These are phyloP conservation scores for Rhodotorula sp. DNA, from an alignment of 1,284 basidiomycete genomes.

Conservation along the genomic window DNA sequence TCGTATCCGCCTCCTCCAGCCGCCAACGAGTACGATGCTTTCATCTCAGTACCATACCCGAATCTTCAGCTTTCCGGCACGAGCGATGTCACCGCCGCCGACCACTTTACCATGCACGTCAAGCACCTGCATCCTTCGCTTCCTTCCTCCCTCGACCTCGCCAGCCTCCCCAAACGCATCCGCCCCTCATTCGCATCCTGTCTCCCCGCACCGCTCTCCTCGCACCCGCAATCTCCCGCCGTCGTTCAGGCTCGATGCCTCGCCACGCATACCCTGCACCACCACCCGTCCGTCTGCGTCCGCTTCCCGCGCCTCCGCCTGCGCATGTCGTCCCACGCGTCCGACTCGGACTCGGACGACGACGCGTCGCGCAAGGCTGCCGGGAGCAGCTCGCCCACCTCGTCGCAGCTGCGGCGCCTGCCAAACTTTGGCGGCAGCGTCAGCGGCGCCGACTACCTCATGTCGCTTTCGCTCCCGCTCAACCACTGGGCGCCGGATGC, in stretches of 20 bases:
- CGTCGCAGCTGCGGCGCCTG: slow-evolving; percentile 13
- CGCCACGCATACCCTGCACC: slow-evolving; percentile 16
- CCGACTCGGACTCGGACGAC: slow-evolving; percentile 15
- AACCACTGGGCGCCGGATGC: slow-evolving; percentile 31
- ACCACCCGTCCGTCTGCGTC: slow-evolving; percentile 19
- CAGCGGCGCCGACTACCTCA: slow-evolving; percentile 24
- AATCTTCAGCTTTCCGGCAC: slow-evolving; percentile 22
- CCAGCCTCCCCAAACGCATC: not conserved
- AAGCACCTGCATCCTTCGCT: slow-evolving; percentile 1
- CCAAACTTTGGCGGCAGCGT: not conserved
- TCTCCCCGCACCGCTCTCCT: not conserved
- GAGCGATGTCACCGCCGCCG: slow-evolving; percentile 18
- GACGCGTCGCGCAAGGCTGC: not conserved
- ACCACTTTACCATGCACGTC: slow-evolving; percentile 34
- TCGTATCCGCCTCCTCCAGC: not conserved
- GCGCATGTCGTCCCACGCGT: slow-evolving; percentile 16
- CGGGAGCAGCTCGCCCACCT: slow-evolving; percentile 7
- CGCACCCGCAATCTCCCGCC: not conserved
- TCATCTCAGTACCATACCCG: slow-evolving; percentile 6
- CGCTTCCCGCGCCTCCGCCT: slow-evolving; percentile 29
- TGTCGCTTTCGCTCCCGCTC: slow-evolving; percentile 31
- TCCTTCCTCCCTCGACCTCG: not conserved
- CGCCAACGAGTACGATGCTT: slow-evolving; percentile 7
- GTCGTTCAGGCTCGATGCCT: not conserved
- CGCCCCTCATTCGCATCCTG: not conserved